Conservation (phyloP, 2,329 filamentous ascomycete genomes). For the Pseudogymnoascus sp. region DNA sequence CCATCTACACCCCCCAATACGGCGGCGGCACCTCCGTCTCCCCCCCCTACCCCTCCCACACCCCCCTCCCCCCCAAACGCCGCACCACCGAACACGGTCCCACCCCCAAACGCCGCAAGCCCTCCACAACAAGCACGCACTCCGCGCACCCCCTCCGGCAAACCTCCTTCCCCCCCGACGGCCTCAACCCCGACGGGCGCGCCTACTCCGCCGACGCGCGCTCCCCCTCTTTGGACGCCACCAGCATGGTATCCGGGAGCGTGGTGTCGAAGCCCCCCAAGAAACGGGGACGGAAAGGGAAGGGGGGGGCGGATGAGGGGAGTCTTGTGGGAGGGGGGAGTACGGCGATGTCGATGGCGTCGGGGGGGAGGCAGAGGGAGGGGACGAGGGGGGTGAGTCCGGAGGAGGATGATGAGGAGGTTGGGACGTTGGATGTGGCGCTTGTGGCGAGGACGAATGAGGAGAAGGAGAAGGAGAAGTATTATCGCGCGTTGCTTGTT, state of each 20-base stretch:
- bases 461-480: slow-evolving; percentile 54
- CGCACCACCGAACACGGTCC: slow-evolving; percentile 47
- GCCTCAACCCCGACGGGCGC: slow-evolving; percentile 25
- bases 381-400: slow-evolving; percentile 25
- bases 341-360: slow-evolving; percentile 32
- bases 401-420: slow-evolving; percentile 38
- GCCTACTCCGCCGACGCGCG: slow-evolving; percentile 47
- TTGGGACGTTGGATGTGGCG: slow-evolving; percentile 42
- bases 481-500: slow-evolving; percentile 51
- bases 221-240: slow-evolving; percentile 56
- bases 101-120: slow-evolving; percentile 59
- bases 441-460: slow-evolving; percentile 56
- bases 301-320: slow-evolving; percentile 43
- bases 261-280: slow-evolving; percentile 45
- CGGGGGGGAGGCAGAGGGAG: slow-evolving; percentile 36
- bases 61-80: slow-evolving; percentile 51
- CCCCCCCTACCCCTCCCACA: slow-evolving; percentile 43
- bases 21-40: slow-evolving; percentile 34
- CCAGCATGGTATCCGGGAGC: slow-evolving; percentile 53
- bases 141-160: slow-evolving; percentile 65
- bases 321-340: slow-evolving; percentile 17
- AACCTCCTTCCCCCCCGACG: slow-evolving; percentile 69
- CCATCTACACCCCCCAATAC: slow-evolving; percentile 14
- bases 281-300: slow-evolving; percentile 54
- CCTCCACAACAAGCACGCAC: slow-evolving; percentile 45